Conservation (phyloP, 495 filamentous ascomycete genomes). For the Lindgomyces ingoldianus region DNA sequence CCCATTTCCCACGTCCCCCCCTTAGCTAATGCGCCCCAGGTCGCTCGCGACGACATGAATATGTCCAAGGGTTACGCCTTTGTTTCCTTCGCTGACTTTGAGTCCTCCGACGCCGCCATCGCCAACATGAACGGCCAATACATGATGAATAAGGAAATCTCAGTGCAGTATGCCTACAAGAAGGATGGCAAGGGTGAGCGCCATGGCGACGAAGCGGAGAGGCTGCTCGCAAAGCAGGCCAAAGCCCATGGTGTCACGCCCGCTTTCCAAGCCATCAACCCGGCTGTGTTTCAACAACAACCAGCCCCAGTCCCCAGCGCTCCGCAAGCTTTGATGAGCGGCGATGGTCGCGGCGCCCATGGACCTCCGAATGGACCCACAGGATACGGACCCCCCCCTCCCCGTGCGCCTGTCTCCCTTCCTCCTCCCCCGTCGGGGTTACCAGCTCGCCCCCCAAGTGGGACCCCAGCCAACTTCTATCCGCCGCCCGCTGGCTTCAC, state of each 20-base stretch:
- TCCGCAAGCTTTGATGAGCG: slow-evolving; percentile 55
- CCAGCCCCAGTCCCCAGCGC: slow-evolving; percentile 43
- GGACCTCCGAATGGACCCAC: slow-evolving; percentile 34
- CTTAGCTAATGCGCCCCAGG: too few species aligned
- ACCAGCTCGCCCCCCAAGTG: slow-evolving; percentile 77
- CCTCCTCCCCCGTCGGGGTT: slow-evolving; percentile 69
- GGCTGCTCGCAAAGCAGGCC: slow-evolving; percentile 87
- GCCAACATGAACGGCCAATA: slow-evolving; percentile 95
- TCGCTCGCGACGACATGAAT: slow-evolving; percentile 88
- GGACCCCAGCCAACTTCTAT: slow-evolving; percentile 68
- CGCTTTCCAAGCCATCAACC: slow-evolving; percentile 58
- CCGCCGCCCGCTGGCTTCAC: slow-evolving; percentile 24
- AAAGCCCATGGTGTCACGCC: slow-evolving; percentile 89
- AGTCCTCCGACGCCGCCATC: slow-evolving; percentile 90
- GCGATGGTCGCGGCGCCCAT: slow-evolving; percentile 50
- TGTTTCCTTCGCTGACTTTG: slow-evolving; percentile 90
- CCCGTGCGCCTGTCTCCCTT: slow-evolving; percentile 46
- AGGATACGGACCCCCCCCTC: slow-evolving; percentile 29
- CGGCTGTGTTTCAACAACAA: slow-evolving; percentile 52
- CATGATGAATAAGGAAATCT: slow-evolving; percentile 93
- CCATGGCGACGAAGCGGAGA: slow-evolving; percentile 91
- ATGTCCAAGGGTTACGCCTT: slow-evolving; percentile 97
- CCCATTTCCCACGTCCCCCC: too few species aligned
- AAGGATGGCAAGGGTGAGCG: slow-evolving; percentile 98
- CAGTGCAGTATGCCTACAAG: slow-evolving; percentile 98